A percentile compares a stretch with the other conserved stretches of the same genome.
Conservation (phyloP, 768 basidiomycete genomes). For the Tylopilus rubrobrunneus region DNA sequence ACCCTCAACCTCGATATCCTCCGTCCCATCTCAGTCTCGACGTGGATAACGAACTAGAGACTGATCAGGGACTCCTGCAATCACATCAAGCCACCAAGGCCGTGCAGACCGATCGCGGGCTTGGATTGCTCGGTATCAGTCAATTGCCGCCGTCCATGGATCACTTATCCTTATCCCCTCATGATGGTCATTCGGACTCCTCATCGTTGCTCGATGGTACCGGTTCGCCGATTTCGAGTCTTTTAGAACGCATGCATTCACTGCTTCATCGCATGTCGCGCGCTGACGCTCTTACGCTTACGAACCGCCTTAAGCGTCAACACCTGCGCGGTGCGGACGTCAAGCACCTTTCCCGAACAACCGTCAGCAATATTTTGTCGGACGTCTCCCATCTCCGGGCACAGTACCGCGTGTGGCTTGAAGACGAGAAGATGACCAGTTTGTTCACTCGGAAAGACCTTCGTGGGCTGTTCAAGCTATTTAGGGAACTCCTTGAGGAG, state of each 20-base stretch:
- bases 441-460: conserved; percentile 77
- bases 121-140: conserved; percentile 30
- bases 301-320: conserved; percentile 87
- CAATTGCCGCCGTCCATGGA: conserved; percentile 34
- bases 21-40: conserved; percentile 36
- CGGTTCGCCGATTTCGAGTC: conserved; percentile 42
- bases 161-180: conserved; percentile 42
- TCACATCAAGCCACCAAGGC: conserved; percentile 55
- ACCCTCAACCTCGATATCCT: conserved; percentile 24
- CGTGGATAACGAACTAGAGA: conserved; percentile 41
- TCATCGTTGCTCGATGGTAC: conserved; percentile 64
- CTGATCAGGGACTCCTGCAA: conserved; percentile 23
- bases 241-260: conserved; percentile 60
- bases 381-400: conserved; percentile 68
- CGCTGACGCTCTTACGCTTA: conserved; percentile 84
- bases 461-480: conserved; percentile 73
- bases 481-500: conserved; percentile 82
- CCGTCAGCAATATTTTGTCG: conserved; percentile 66
- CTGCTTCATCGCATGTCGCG: conserved; percentile 63
- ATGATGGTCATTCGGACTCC: conserved; percentile 68
- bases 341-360: conserved; percentile 78
- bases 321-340: conserved; percentile 84
- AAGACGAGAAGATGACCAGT: conserved; percentile 65
- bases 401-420: conserved; percentile 70
- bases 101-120: conserved; percentile 60